Conservation (phyloP, 495 filamentous ascomycete species). For the Xylaria flabelliformis region DNA sequence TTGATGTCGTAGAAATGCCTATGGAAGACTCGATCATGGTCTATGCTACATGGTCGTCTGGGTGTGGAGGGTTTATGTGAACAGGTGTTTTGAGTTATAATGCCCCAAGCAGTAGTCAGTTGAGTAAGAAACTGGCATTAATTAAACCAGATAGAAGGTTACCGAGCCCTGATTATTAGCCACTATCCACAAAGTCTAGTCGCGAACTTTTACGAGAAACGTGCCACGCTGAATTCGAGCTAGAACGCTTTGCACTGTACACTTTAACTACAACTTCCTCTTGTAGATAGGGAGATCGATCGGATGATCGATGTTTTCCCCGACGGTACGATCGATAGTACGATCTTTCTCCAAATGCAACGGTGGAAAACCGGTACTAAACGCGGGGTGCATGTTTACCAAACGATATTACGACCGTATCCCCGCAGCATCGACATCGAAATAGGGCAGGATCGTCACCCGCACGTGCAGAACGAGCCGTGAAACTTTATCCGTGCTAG, state of each 20-base stretch:
- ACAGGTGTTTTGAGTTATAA: not conserved
- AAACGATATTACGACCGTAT: not conserved
- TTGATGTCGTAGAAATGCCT: not conserved
- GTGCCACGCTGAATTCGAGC: too few species aligned
- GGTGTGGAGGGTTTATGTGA: not conserved
- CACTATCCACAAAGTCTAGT: not conserved
- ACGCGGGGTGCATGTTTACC: conserved; percentile 11
- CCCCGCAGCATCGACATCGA: not conserved
- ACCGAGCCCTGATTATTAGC: not conserved
- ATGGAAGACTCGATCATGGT: not conserved
- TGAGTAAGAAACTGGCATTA: not conserved
- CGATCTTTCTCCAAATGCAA: conserved; percentile 3
- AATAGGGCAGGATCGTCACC: conserved; percentile 9
- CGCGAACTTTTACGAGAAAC: not conserved
- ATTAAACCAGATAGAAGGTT: not conserved
- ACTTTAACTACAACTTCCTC: not conserved
- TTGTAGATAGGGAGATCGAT: not conserved
- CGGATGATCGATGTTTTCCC: not conserved
- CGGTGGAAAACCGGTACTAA: not conserved
- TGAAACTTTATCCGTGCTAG: not conserved
- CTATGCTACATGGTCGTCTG: not conserved
- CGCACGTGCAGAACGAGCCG: not conserved
- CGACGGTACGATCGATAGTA: not conserved
- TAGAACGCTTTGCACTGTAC: too few species aligned
- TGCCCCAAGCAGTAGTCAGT: not conserved